These are phyloP conservation scores for Termitomyces sp. DNA, from an alignment of 768 basidiomycete species.

Conservation along the genomic window DNA sequence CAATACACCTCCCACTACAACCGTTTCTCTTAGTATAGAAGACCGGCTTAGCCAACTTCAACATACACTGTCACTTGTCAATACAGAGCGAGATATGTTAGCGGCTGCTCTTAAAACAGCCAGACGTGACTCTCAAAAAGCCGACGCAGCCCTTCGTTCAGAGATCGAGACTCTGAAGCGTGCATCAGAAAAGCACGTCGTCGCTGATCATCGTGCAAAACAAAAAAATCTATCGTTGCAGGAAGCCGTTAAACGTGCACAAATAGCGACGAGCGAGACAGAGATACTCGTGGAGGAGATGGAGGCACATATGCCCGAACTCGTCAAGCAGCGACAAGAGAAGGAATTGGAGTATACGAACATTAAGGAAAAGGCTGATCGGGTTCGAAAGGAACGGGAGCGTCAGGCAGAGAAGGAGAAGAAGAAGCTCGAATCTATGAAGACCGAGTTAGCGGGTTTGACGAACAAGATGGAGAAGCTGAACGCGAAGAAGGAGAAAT, in stretches of 20 bases:
- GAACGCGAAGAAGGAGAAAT: conserved; percentile 57
- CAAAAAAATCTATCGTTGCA: conserved; percentile 88
- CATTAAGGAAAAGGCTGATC: conserved; percentile 48
- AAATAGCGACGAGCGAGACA: conserved; percentile 47
- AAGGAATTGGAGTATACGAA: conserved; percentile 40
- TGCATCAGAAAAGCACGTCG: conserved; percentile 73
- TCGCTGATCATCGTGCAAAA: conserved; percentile 72
- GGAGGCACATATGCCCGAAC: conserved; percentile 37
- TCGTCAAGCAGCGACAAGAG: conserved; percentile 32
- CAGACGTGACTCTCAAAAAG: conserved; percentile 79
- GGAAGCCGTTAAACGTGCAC: conserved; percentile 81
- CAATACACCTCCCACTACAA: conserved; percentile 27
- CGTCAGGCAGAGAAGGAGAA: conserved; percentile 41
- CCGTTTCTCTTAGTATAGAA: conserved; percentile 51
- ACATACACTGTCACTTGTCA: conserved; percentile 58
- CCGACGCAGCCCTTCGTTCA: conserved; percentile 72
- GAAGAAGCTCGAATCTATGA: conserved; percentile 52
- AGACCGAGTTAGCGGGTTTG: conserved; percentile 52
- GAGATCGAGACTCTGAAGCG: conserved; percentile 86
- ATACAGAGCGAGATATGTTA: conserved; percentile 66
- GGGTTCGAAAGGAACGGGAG: conserved; percentile 39
- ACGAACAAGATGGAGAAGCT: conserved; percentile 67
- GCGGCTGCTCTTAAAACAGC: conserved; percentile 69
- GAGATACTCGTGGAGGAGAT: conserved; percentile 44
- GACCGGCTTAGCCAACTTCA: conserved; percentile 66